Evolutionary conservation across 202 grass and related monocot species (phyloP).

Genomic region (Saccharum hybrid): DNA sequence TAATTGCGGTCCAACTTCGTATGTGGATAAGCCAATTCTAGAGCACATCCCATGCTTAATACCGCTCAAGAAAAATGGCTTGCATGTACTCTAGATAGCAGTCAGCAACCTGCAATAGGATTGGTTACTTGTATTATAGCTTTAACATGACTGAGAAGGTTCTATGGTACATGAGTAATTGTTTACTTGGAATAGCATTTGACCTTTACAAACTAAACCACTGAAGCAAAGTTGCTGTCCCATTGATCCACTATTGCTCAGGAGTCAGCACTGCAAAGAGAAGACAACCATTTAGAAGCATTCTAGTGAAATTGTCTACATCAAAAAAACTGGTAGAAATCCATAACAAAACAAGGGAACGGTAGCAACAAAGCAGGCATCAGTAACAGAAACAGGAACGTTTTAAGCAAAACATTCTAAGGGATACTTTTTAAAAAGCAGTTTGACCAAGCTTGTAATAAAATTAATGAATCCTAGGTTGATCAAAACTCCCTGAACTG

Average conservation of each 20-base stretch:
- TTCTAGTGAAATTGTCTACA: neutral
- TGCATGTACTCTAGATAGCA: slow-evolving; percentile 34
- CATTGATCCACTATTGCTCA: slow-evolving; percentile 51
- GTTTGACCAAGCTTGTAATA: neutral
- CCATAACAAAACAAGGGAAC: neutral
- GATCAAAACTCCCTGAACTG: slow-evolving; percentile 20
- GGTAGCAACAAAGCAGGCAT: neutral
- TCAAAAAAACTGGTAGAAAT: neutral
- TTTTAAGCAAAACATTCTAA: slow-evolving; percentile 7
- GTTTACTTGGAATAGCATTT: neutral
- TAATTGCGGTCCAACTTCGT: slow-evolving; percentile 25
- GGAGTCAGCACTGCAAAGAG: slow-evolving; percentile 63
- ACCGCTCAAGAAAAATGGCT: slow-evolving; percentile 29
- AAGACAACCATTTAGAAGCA: slow-evolving; percentile 25
- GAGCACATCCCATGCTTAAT: slow-evolving; percentile 21
- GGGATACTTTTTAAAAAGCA: neutral
- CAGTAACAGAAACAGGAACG: neutral
- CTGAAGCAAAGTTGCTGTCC: slow-evolving; percentile 45
- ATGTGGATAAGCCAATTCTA: slow-evolving; percentile 27
- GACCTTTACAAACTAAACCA: slow-evolving; percentile 50
- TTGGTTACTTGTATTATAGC: neutral
- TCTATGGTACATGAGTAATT: neutral
- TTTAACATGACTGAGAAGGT: neutral
- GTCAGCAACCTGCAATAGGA: slow-evolving; percentile 38
- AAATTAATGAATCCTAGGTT: slow-evolving; percentile 23